Evolutionary conservation across 2,329 filamentous ascomycete genomes (phyloP).

Genomic region (Clarireedia sp.): DNA sequence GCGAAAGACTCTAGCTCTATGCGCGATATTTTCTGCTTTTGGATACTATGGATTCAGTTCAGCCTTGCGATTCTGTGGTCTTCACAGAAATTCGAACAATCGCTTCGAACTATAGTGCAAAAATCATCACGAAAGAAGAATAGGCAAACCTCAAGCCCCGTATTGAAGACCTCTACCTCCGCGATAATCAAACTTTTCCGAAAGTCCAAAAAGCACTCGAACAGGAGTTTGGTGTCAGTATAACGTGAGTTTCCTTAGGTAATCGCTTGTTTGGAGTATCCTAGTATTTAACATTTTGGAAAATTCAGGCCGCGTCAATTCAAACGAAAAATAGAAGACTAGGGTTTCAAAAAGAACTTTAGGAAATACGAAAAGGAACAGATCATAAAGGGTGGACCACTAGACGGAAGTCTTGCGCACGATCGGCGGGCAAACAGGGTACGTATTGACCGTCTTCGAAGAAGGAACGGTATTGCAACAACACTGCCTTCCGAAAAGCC

Average conservation of each 20-base stretch:
- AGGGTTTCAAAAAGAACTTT: constrained; percentile 2
- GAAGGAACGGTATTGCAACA: too few relatives aligned
- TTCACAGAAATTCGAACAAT: too few relatives aligned
- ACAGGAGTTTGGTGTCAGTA: not conserved
- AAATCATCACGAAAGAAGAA: not conserved
- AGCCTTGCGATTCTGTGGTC: too few relatives aligned
- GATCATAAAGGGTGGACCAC: too few relatives aligned
- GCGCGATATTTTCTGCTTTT: too few relatives aligned
- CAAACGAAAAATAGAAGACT: not conserved
- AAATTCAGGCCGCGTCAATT: constrained; percentile 1
- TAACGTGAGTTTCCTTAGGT: not conserved
- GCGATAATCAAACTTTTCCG: not conserved
- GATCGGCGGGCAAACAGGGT: not conserved
- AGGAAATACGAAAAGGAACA: not conserved
- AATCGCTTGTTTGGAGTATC: too few relatives aligned
- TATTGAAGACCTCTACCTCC: not conserved
- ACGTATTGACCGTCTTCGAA: too few relatives aligned
- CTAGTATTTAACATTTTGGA: not conserved
- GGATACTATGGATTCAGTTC: too few relatives aligned
- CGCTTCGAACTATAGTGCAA: not conserved
- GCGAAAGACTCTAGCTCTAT: too few relatives aligned
- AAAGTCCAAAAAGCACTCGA: not conserved
- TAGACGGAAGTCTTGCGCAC: not conserved
- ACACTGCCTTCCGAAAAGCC: too few relatives aligned
- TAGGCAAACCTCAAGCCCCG: not conserved